Base-by-base conservation (phyloP, 805 yeast species). In the Jamesozyma hellenica region DNA sequence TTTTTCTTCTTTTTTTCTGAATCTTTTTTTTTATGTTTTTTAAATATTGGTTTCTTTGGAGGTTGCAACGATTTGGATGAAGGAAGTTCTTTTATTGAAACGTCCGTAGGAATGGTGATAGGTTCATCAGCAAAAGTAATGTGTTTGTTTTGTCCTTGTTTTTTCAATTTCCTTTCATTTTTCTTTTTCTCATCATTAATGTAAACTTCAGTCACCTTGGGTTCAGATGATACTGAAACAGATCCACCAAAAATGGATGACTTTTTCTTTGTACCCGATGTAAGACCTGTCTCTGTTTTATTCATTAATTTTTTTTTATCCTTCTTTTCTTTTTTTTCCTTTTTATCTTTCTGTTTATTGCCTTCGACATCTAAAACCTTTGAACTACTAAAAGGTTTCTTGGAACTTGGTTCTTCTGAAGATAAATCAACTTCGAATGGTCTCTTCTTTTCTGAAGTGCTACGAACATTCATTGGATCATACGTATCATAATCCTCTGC, bases 231-330 rank as follows among this genome's bases (percentile, higher is more conserved):
- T 3, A 47, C 40, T 13, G 49, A 19, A 11, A 49, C 33, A 2
- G 53, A 49, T 2, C 47, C 55, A 10, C 61, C 58, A 43, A 59
- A 59, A 21, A 59, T 51, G 1, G 63, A 55, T 2, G 64, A 59
- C 39, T 56, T 59, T 39, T 53, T 57, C 38, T 51, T 55, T 3
- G 51, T 48, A 14, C 59, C 58, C 11, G 48, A 34, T 11, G 42
- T 15, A 5, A 25, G 18, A 12, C 35, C 8, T 4, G 34, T 11
- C 3, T 15, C 31, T 4, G 17, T 15, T 14, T 15, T 35, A 23
- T 34, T 29, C n/a, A 21, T 34, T 27, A 28, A 38, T 34, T 36
- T 31, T 44, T 35, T 28, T 39, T 34, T 27, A 11, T 38, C 27
- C 11, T 34, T 33, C 34, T 40, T 39, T 16, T 28, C 39, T 21